Evolutionary conservation across 768 basidiomycete genomes (phyloP), one percentile per base, ranked within the genome.

Genomic region (Tricholoma terreum): DNA sequence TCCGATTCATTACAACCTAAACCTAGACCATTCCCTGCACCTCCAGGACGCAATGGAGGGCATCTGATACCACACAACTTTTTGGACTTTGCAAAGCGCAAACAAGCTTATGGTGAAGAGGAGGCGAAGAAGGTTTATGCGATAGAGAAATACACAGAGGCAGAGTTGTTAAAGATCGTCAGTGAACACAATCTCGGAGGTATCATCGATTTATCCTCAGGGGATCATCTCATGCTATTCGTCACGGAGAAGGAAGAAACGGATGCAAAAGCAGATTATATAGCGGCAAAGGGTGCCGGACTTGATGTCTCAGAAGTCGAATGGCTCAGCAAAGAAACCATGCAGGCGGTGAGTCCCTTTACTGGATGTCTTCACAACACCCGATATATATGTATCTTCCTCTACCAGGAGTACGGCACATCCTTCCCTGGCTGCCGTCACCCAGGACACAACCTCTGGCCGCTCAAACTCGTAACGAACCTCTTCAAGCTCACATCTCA

Each of bases 391-490:
- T 54, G 12, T 0, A 21, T 43, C 9, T 6, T 10, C 56, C 10
- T 17, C 9, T 52, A 9, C 15, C 52, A 79, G 77, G 61, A 57
- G 43, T 77, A 81, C 40, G 81, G 81, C 6, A 71, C 81, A 0
- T 68, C 71, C 3, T 82, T 81, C 67, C 80, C 87, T 0, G 88
- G 72, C 1, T 72, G 84, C 35, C 73, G 74, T 43, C 70, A 72
- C 22, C 80, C 78, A 0, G 86, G 80, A 0, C 70, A 84, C 65
- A 94, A 92, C 61, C 70, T 92, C 19, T 93, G 86, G 85, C 90
- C 89, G 0, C 80, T 86, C 64, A 94, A 94, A 64, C 77, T 92
- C n/a, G 89, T 91, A 50, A 85, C 87, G 1, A 73, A 81, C 42
- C 70, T 91, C 6, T 90, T 80, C 62, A 70, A 75, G 17, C 69